A percentile compares a stretch with the other conserved stretches of the same genome.
These are phyloP conservation scores for Fusarium poae DNA, from an alignment of 2,329 filamentous ascomycete species.

Conservation along the genomic window DNA sequence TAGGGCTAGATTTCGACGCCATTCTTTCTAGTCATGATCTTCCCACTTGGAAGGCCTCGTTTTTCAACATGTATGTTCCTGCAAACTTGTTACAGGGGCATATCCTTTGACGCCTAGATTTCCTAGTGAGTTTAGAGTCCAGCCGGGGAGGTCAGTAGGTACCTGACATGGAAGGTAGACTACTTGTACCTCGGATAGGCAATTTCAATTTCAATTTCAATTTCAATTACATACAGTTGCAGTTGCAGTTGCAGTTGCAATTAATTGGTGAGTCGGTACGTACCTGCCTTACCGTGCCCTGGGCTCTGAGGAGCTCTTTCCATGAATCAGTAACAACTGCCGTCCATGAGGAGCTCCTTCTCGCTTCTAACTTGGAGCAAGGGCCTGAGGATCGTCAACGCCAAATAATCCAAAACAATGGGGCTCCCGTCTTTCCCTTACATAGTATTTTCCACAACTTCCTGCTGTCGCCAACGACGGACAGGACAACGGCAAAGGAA, in stretches of 20 bases:
- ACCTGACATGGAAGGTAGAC: neutral
- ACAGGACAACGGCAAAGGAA: neutral
- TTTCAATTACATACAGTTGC: too few species aligned
- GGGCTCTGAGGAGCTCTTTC: conserved; percentile 15
- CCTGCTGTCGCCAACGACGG: neutral
- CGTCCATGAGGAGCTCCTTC: conserved; percentile 25
- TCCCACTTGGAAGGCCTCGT: conserved; percentile 40
- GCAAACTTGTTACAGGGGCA: conserved; percentile 25
- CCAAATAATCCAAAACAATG: conserved; percentile 15
- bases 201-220: neutral
- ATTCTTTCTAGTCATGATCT: conserved; percentile 36
- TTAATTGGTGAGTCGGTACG: neutral
- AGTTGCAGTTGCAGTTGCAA: neutral
- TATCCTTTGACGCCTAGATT: conserved; percentile 7
- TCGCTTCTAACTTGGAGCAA: neutral
- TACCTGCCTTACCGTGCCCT: neutral
- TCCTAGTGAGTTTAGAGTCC: conserved; percentile 10
- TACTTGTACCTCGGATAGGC: neutral
- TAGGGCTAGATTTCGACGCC: conserved; percentile 21
- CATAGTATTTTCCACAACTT: conserved; percentile 23
- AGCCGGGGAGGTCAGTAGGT: neutral
- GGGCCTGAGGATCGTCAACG: conserved; percentile 29
- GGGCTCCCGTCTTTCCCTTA: conserved; percentile 16
- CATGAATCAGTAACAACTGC: conserved; percentile 19
- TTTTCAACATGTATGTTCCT: conserved; percentile 14